These are phyloP conservation scores for Mucor mucedo DNA, from an alignment of 371 early-diverging fungal species.

Conservation along the genomic window DNA sequence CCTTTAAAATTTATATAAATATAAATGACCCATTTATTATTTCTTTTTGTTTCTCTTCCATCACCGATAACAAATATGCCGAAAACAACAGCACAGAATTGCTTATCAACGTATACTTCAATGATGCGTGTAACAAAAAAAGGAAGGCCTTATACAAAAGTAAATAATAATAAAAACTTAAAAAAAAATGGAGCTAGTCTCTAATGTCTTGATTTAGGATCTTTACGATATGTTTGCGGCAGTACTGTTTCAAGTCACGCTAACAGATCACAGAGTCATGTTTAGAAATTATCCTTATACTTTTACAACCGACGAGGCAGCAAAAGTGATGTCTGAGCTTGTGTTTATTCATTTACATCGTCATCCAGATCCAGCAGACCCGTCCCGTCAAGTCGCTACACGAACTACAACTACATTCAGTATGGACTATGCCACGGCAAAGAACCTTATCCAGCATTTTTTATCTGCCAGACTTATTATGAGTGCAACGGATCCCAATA, in stretches of 20 bases:
- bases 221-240: slow-evolving; percentile 53
- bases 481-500: slow-evolving; percentile 54
- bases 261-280: slow-evolving; percentile 50
- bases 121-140: slow-evolving; percentile 35
- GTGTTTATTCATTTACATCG: slow-evolving; percentile 61
- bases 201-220: slow-evolving; percentile 32
- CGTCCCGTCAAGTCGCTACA: slow-evolving; percentile 43
- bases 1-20: not conserved
- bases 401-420: slow-evolving; percentile 61
- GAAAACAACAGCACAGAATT: slow-evolving; percentile 16
- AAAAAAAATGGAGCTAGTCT: not conserved
- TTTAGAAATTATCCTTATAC: slow-evolving; percentile 61
- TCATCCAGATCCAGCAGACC: slow-evolving; percentile 57
- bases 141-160: slow-evolving; percentile 42
- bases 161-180: slow-evolving; percentile 5
- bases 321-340: slow-evolving; percentile 51
- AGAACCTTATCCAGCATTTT: slow-evolving; percentile 62
- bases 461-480: slow-evolving; percentile 58
- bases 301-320: slow-evolving; percentile 66
- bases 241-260: slow-evolving; percentile 42
- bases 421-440: slow-evolving; percentile 60
- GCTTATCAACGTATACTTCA: slow-evolving; percentile 30
- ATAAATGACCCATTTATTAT: not conserved
- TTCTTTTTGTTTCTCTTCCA: slow-evolving; percentile 4
- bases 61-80: slow-evolving; percentile 12